These are phyloP conservation scores for Atkinsonella hypoxylon DNA, from an alignment of 2,329 filamentous ascomycete genomes.

Conservation along the genomic window DNA sequence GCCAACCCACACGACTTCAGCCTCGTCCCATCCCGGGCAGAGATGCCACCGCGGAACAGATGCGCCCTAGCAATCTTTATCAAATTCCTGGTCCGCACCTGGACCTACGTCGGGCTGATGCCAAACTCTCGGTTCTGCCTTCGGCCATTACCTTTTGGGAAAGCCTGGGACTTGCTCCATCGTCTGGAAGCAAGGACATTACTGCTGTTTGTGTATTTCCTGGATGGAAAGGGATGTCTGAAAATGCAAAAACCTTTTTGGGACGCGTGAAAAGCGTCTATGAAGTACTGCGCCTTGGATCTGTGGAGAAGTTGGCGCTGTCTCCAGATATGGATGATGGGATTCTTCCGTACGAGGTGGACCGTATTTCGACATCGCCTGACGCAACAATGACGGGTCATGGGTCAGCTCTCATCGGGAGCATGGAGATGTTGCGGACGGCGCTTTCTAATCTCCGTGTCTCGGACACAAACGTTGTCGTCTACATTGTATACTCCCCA, in stretches of 20 bases:
- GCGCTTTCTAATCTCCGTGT: slow-evolving; percentile 30
- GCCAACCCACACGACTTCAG: slow-evolving; percentile 39
- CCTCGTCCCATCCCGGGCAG: slow-evolving; percentile 32
- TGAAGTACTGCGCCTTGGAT: slow-evolving; percentile 61
- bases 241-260: slow-evolving; percentile 52
- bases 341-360: slow-evolving; percentile 37
- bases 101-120: slow-evolving; percentile 58
- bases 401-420: slow-evolving; percentile 34
- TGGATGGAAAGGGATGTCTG: slow-evolving; percentile 47
- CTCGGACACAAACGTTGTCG: slow-evolving; percentile 51
- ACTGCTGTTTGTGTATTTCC: slow-evolving; percentile 61
- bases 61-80: slow-evolving; percentile 43
- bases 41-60: slow-evolving; percentile 30
- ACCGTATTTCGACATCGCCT: slow-evolving; percentile 30
- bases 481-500: slow-evolving; percentile 66
- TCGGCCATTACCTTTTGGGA: slow-evolving; percentile 74
- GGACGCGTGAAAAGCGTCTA: slow-evolving; percentile 58
- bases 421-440: slow-evolving; percentile 35
- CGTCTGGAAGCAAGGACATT: slow-evolving; percentile 59
- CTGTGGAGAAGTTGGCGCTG: slow-evolving; percentile 41
- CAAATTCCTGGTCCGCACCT: slow-evolving; percentile 57
- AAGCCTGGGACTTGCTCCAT: slow-evolving; percentile 60
- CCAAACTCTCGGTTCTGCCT: slow-evolving; percentile 60
- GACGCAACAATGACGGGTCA: slow-evolving; percentile 29
- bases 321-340: slow-evolving; percentile 28